Conservation (phyloP, 306 rosid genomes). For the Erythrophleum fordii region DNA sequence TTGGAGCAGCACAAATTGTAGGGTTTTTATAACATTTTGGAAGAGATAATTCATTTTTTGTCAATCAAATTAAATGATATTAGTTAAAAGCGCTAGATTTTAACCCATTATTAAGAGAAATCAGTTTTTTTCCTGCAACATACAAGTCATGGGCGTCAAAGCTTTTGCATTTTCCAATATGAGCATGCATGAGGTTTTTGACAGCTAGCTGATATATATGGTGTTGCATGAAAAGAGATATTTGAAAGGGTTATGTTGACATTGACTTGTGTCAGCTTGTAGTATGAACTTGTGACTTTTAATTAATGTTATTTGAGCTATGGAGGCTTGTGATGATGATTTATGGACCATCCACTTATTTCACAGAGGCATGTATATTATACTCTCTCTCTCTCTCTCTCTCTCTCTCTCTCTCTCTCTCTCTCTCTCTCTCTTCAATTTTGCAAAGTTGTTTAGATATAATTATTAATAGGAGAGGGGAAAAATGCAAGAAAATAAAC, state of each 20-base stretch:
- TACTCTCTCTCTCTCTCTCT: neutral
- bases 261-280: constrained; percentile 9
- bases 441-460: neutral
- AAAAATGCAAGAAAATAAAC: neutral
- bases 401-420: neutral
- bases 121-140: neutral
- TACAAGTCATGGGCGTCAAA: neutral
- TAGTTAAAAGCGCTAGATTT: neutral
- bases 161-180: neutral
- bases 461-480: neutral
- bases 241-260: constrained; percentile 5
- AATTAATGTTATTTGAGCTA: neutral
- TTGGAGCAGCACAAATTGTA: neutral
- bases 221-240: constrained; percentile 39
- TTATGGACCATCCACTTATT: neutral
- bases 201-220: constrained; percentile 29
- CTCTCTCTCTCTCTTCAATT: neutral
- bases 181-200: constrained; percentile 19
- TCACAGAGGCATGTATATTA: neutral
- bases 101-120: neutral
- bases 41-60: neutral
- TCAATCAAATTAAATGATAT: neutral
- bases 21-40: neutral
- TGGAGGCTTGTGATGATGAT: neutral
- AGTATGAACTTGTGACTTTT: constrained; percentile 48